Evolutionary conservation across 2,329 filamentous ascomycete genomes (phyloP), one percentile per base, ranked within the genome.

Genomic region (Ceratocystis smalleyi): DNA sequence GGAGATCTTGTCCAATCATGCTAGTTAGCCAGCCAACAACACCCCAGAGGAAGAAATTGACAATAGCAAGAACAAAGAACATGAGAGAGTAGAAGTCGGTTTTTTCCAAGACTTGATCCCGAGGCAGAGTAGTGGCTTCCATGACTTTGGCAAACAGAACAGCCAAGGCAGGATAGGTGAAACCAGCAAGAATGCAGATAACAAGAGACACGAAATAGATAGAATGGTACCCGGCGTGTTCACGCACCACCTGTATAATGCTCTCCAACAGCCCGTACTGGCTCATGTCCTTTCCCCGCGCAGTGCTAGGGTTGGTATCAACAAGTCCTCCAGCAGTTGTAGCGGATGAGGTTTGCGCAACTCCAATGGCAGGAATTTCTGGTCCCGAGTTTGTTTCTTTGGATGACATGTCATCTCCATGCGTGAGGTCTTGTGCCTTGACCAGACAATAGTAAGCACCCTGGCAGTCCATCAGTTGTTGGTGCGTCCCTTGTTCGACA

Each of bases 401-500:
- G 10, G 10, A 22, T 27, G 59, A 61, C 19, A 19, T 49, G 19
- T 60, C 59, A 3, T 43, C 64, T 0, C 66, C 67, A 59, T 70
- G 67, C 7, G 70, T 69, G n/a, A 78, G 71, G 64, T 77, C 73
- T 65, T 78, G 76, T 1, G 75, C 71, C 22, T 70, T 69, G 3
- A 84, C 81, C 1, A 85, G 74, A 3, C 74, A 73, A 5, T 74
- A 75, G 67, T 86, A 85, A 10, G 81, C 72, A 0, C 81, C 74
- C 0, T 70, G 73, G 10, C 73, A 71, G 0, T 72, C 69, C 8
- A 87, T 72, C 0, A 87, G 75, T 60, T 82, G 75, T 4, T 81
- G 75, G 65, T 88, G 85, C 0, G 79, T 83, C 0, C 85, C 85
- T 68, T 82, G 75, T 70, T 88, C 85, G 1, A 85, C 72, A 2